A percentile compares a stretch with the other conserved stretches of the same genome.
Evolutionary conservation across 306 rosid genomes (phyloP).

Genomic region (Potentilla sterilis): DNA sequence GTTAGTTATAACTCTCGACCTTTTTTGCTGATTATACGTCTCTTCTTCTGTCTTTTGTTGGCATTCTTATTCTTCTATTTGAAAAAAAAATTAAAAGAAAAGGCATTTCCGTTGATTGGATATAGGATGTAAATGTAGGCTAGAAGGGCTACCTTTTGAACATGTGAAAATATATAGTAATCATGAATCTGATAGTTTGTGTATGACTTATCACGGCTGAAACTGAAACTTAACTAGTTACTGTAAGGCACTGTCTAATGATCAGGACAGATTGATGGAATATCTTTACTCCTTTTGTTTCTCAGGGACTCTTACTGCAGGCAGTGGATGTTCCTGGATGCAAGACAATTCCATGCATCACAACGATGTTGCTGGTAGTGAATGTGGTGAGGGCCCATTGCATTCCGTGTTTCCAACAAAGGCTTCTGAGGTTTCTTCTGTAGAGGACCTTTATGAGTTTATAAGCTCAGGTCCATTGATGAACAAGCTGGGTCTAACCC

Average conservation of each 20-base stretch:
- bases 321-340: conserved; percentile 72
- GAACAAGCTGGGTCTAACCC: conserved; percentile 55
- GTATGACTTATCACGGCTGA: background rate
- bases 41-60: too few relatives aligned
- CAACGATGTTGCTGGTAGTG: conserved; percentile 25
- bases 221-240: background rate
- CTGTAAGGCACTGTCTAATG: background rate
- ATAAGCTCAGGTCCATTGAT: conserved; percentile 85
- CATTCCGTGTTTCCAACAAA: conserved; percentile 51
- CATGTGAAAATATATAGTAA: background rate
- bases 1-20: too few relatives aligned
- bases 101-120: background rate
- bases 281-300: conserved; percentile 1
- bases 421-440: conserved; percentile 67
- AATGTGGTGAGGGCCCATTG: conserved; percentile 33
- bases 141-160: background rate
- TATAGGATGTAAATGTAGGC: background rate
- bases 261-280: background rate
- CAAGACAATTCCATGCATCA: conserved; percentile 35
- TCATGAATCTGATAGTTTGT: background rate
- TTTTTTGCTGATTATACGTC: too few relatives aligned
- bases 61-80: background rate
- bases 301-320: conserved; percentile 38
- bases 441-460: conserved; percentile 69
- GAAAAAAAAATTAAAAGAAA: background rate